Conservation (phyloP, 169 alveolate species). For the Amoebophrya sp. region DNA sequence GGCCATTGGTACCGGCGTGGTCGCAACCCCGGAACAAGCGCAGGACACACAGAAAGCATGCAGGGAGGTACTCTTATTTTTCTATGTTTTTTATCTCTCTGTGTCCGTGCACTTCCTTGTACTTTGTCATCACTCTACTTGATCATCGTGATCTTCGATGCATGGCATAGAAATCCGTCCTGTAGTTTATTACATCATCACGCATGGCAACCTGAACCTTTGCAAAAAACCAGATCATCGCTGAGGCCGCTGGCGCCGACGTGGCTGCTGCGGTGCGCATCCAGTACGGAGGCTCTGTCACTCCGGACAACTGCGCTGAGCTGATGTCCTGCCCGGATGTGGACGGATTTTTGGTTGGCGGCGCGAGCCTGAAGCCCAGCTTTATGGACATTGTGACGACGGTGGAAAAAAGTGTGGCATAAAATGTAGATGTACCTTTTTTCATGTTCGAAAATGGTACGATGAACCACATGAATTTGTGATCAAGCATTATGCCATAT, state of each 20-base stretch:
- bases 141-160: no score
- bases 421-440: no score
- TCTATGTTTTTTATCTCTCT: no score
- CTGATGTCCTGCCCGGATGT: conserved; percentile 81
- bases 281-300: conserved; percentile 98
- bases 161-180: no score
- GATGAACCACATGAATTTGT: no score
- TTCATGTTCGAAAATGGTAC: no score
- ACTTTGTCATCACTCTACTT: no score
- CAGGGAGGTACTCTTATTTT: conserved; percentile 1
- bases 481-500: no score
- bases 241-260: conserved; percentile 57
- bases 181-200: no score
- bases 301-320: conserved; percentile 86
- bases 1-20: conserved; percentile 99
- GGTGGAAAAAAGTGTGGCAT: not conserved
- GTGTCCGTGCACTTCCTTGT: no score
- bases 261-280: conserved; percentile 79
- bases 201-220: not conserved
- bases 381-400: conserved; percentile 80
- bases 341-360: conserved; percentile 99
- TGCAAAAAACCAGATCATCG: not conserved
- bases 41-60: conserved; percentile 82
- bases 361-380: conserved; percentile 93
- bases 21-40: conserved; percentile 93